Conservation (phyloP, 2,329 filamentous ascomycete species). For the Chaetothyriales sp. region DNA sequence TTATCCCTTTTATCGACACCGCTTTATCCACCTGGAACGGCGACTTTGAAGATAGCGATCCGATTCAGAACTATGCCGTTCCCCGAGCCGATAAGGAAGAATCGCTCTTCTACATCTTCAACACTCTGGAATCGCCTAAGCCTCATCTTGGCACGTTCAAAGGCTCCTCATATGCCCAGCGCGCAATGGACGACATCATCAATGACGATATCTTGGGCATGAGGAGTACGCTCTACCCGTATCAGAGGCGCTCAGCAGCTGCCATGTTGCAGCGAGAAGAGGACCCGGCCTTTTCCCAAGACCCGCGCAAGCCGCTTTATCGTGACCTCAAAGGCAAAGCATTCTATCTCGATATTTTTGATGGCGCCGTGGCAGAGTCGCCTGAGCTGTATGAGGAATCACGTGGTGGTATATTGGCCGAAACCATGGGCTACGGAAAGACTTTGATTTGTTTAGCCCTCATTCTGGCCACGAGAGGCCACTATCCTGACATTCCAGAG, state of each 20-base stretch:
- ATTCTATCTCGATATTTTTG: slow-evolving; percentile 60
- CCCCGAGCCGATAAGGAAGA: slow-evolving; percentile 24
- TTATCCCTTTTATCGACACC: slow-evolving; percentile 29
- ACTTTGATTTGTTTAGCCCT: slow-evolving; percentile 72
- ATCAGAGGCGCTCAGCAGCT: slow-evolving; percentile 68
- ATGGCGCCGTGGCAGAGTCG: slow-evolving; percentile 48
- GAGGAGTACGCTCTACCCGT: slow-evolving; percentile 54
- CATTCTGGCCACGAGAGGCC: slow-evolving; percentile 60
- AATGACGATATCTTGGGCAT: slow-evolving; percentile 23
- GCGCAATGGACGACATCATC: slow-evolving; percentile 27
- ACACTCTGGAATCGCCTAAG: slow-evolving; percentile 31
- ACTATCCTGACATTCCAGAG: slow-evolving; percentile 53
- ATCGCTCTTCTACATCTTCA: slow-evolving; percentile 38
- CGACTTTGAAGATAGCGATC: slow-evolving; percentile 9
- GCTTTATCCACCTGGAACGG: slow-evolving; percentile 29
- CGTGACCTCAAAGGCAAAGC: slow-evolving; percentile 45
- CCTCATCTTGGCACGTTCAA: slow-evolving; percentile 22
- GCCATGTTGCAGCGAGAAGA: slow-evolving; percentile 73
- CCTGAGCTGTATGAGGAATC: slow-evolving; percentile 60
- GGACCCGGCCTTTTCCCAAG: slow-evolving; percentile 49
- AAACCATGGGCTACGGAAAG: slow-evolving; percentile 54
- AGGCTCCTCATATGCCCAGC: slow-evolving; percentile 21
- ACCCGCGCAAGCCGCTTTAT: slow-evolving; percentile 55
- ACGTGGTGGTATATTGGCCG: slow-evolving; percentile 46
- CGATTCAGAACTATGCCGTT: slow-evolving; percentile 9